These are phyloP conservation scores for Cyclotella baltica DNA, from an alignment of 108 stramenopile genomes.

Conservation along the genomic window DNA sequence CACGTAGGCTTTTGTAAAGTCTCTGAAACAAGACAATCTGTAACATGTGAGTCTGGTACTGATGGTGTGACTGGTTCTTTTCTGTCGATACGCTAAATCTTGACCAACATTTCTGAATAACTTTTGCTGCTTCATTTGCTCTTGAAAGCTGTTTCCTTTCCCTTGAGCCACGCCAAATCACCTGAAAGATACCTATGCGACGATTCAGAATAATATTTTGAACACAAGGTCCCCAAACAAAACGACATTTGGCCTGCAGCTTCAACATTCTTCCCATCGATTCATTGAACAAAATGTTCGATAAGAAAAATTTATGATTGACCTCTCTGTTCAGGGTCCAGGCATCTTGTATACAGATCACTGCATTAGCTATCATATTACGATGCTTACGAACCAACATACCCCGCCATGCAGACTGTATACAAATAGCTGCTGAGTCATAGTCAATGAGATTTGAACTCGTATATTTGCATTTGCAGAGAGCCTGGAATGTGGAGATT, in stretches of 20 bases:
- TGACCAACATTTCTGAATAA: not conserved
- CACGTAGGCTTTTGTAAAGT: not conserved
- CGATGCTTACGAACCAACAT: not conserved
- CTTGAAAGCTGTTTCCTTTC: not conserved
- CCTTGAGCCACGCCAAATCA: not conserved
- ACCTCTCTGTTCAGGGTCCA: not conserved
- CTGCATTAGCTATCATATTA: not conserved
- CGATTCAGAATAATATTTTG: not conserved
- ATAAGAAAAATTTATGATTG: not conserved
- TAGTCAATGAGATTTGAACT: not conserved
- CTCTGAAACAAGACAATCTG: not conserved
- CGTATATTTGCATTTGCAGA: not conserved
- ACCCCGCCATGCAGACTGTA: conserved; percentile 20
- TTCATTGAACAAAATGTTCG: not conserved
- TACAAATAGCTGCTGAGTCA: not conserved
- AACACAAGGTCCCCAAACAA: not conserved
- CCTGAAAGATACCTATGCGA: not conserved
- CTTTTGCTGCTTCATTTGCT: not conserved
- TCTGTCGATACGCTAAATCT: not conserved
- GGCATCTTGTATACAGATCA: not conserved
- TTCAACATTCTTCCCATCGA: not conserved
- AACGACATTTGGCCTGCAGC: not conserved
- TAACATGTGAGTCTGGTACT: not conserved
- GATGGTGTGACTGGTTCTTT: not conserved
- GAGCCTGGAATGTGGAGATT: not conserved